Base-by-base conservation (phyloP, 345 rosid genomes). In the Murraya paniculata region DNA sequence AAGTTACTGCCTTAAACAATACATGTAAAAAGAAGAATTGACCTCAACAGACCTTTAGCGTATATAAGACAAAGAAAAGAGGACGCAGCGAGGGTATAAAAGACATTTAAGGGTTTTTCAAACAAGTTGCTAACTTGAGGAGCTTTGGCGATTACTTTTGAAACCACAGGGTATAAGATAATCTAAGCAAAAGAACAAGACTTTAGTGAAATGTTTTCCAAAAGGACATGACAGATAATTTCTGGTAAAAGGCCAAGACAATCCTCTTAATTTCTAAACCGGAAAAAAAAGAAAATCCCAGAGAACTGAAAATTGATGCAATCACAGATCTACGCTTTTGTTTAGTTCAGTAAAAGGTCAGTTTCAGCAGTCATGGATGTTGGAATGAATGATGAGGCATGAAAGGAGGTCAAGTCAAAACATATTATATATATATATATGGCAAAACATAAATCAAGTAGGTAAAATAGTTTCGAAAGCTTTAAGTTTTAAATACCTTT, bases 401-500 rank as follows among this genome's bases (percentile, higher is more conserved):
- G 16, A 16, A 53, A 70, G 25, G 9, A 48, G 24, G 53, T 70
- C 72, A 70, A 21, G 21, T 28, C 14, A 13, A 70, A 41, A 18
- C 60, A 71, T 53, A 71, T 53, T 19, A 50, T 50, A 53, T 9
- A n/a, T 45, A 11, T 45, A 45, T 13, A 13, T 6, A 25, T 28
- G 9, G n/a, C 60, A 45, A 53, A 24, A 22, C 11, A 21, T 60
- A 74, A 0, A 36, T 28, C 7, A 62, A 67, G 19, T 19, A 53
- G 22, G 57, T 16, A 18, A 18, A 53, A 53, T 3, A 53, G 57
- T 53, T 16, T 53, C 18, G 57, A 0, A 53, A 18, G 13, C 14
- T 36, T 45, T 36, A 78, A 28, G 62, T n/a, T 73, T 38, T 68
- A 74, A 50, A 65, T 81, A 96, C 99, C 98, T 94, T 96, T 31